Conservation (phyloP, 345 rosid genomes). For the Eucalyptus brandiana region DNA sequence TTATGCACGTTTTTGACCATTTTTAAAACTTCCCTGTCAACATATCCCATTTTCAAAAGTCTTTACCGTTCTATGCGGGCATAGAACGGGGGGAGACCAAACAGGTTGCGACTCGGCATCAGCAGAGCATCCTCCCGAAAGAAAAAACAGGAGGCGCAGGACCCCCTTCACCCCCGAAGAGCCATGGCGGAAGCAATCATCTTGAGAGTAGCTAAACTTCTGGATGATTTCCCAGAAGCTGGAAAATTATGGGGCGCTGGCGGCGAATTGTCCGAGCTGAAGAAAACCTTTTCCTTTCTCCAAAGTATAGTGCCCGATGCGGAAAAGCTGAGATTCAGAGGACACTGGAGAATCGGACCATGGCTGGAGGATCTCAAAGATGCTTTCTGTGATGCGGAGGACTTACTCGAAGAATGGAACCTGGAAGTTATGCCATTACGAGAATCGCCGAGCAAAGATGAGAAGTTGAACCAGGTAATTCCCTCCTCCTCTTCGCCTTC, state of each 20-base stretch:
- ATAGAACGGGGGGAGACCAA: no score
- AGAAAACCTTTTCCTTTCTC: background rate
- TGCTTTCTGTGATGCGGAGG: background rate
- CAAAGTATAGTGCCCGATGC: background rate
- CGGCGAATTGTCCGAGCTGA: fast-evolving
- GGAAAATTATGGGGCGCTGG: fast-evolving
- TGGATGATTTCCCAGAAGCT: fast-evolving
- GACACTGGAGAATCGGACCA: fast-evolving
- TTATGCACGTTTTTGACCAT: no score
- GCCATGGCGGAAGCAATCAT: background rate
- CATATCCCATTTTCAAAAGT: no score
- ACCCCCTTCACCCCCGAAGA: background rate
- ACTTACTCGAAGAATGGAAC: background rate
- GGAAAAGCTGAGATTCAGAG: background rate
- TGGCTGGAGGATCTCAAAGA: fast-evolving
- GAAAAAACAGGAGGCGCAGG: no score
- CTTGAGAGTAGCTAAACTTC: background rate
- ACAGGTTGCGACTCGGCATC: no score
- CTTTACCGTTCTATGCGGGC: no score
- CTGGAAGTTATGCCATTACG: fast-evolving
- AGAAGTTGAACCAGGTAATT: background rate
- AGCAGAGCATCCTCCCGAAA: no score
- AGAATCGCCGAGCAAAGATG: background rate
- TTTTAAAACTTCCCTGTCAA: no score
- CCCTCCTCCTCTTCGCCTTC: background rate